Evolutionary conservation across 176 grass and related monocot genomes (phyloP).

Genomic region (Aechmea fasciata): DNA sequence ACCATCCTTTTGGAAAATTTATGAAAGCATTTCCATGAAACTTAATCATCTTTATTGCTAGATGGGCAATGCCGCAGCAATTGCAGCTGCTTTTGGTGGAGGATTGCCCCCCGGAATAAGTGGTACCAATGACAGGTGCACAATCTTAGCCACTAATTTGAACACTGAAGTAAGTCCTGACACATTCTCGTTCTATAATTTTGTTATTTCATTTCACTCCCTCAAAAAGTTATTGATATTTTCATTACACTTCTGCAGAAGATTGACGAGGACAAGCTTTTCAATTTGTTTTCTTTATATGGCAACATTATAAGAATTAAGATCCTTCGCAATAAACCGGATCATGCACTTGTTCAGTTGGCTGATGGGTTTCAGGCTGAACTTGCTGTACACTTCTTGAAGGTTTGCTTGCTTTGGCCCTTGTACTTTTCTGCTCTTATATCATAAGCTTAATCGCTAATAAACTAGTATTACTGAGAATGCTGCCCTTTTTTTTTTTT

Average conservation of each 20-base stretch:
- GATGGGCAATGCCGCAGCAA: slow-evolving; percentile 66
- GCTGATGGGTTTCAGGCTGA: slow-evolving; percentile 94
- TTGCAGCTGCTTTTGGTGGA: slow-evolving; percentile 79
- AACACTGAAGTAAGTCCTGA: slow-evolving; percentile 77
- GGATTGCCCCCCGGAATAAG: slow-evolving; percentile 50
- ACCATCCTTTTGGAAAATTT: slow-evolving; percentile 9
- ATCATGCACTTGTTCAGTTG: slow-evolving; percentile 96
- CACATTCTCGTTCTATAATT: slow-evolving; percentile 2
- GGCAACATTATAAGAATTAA: slow-evolving; percentile 96
- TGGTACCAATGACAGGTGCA: slow-evolving; percentile 81
- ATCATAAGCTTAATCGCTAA: neutral
- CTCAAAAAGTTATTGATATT: neutral
- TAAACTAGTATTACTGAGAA: no score
- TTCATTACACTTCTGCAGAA: slow-evolving; percentile 36
- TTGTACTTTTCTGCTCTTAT: neutral
- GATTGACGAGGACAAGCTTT: slow-evolving; percentile 91
- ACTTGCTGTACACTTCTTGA: slow-evolving; percentile 80
- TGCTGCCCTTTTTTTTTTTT: no score
- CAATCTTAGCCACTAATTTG: slow-evolving; percentile 90
- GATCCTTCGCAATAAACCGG: slow-evolving; percentile 76
- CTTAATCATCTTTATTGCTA: slow-evolving; percentile 24
- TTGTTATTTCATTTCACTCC: neutral
- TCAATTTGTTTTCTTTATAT: slow-evolving; percentile 94
- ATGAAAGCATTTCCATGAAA: slow-evolving; percentile 19
- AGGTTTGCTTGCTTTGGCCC: slow-evolving; percentile 27